phyloP scores from a whole-genome alignment of 305 asterid species.

The Fraxinus ornus region DNA sequence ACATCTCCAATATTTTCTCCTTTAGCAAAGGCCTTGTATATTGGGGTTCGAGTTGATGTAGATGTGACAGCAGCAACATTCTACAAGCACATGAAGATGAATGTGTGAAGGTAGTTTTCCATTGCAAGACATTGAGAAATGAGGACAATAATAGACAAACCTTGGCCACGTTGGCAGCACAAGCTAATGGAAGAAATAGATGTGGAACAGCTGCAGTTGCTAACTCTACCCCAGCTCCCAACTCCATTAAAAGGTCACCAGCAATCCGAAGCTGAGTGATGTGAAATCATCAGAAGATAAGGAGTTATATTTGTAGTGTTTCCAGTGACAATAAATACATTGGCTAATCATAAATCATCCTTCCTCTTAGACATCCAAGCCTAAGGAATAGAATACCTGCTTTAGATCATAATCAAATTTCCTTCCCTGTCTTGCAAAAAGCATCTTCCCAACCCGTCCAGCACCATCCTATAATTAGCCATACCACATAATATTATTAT shows the following conservation, averaged over 20 bases:
- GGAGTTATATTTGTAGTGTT: not conserved
- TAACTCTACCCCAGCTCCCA: constrained; percentile 95
- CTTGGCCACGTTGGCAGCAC: constrained; percentile 98
- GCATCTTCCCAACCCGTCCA: constrained; percentile 97
- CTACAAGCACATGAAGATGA: constrained; percentile 44
- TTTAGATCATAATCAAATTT: constrained; percentile 84
- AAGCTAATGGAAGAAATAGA: constrained; percentile 93
- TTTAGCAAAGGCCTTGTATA: constrained; percentile 96
- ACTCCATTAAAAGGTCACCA: constrained; percentile 95
- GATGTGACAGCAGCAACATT: constrained; percentile 95
- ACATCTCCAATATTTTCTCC: constrained; percentile 99
- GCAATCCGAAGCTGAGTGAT: constrained; percentile 77
- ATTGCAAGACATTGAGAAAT: constrained; percentile 9
- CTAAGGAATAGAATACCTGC: constrained; percentile 54
- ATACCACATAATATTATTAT: constrained; percentile 18
- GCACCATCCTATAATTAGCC: constrained; percentile 75
- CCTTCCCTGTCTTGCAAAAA: constrained; percentile 86
- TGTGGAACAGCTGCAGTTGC: constrained; percentile 86
- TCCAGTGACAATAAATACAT: not conserved
- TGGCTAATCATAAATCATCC: not conserved
- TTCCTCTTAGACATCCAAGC: constrained; percentile 19
- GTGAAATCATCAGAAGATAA: constrained; percentile 17
- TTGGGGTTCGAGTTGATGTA: constrained; percentile 96
- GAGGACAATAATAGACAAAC: constrained; percentile 35
- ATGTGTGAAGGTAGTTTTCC: constrained; percentile 20